Evolutionary conservation across 1,284 basidiomycete genomes (phyloP).

Genomic region (Ceratobasidium sp.): DNA sequence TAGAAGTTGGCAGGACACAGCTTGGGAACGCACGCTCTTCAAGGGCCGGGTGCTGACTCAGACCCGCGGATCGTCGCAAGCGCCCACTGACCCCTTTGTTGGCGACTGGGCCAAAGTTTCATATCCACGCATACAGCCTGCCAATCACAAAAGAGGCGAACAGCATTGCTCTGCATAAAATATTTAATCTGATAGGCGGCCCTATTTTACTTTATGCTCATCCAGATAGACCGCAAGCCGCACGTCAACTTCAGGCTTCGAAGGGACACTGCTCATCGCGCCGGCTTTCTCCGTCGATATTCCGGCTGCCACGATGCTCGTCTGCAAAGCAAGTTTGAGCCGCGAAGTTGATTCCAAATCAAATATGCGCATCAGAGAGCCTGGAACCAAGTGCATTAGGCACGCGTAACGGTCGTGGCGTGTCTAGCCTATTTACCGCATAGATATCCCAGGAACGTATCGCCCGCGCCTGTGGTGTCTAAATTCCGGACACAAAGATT

Average conservation of each 20-base stretch:
- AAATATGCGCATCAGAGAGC: conserved; percentile 38
- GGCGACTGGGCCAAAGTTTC: not conserved
- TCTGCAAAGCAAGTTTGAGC: conserved; percentile 27
- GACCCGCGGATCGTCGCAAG: conserved; percentile 9
- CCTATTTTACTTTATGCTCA: conserved; percentile 17
- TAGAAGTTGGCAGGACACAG: conserved; percentile 27
- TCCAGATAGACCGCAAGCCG: conserved; percentile 27
- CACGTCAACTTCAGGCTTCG: conserved; percentile 26
- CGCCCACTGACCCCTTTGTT: conserved; percentile 11
- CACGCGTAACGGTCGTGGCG: conserved; percentile 4
- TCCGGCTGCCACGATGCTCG: conserved; percentile 39
- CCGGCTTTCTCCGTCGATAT: conserved; percentile 33
- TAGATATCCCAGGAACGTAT: conserved; percentile 41
- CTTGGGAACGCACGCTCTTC: conserved; percentile 42
- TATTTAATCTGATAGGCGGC: not conserved
- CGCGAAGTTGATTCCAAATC: not conserved
- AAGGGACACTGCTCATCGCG: conserved; percentile 41
- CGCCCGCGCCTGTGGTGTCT: conserved; percentile 43
- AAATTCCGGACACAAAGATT: not conserved
- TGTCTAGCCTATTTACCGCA: conserved; percentile 27
- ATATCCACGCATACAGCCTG: conserved; percentile 18
- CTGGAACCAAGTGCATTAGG: not conserved
- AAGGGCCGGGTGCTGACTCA: conserved; percentile 24
- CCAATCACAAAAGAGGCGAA: not conserved
- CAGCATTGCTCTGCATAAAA: not conserved